A percentile compares a stretch with the other conserved stretches of the same genome.
Evolutionary conservation across 2,329 filamentous ascomycete genomes (phyloP).

Genomic region (Hirsutella rhossiliensis): DNA sequence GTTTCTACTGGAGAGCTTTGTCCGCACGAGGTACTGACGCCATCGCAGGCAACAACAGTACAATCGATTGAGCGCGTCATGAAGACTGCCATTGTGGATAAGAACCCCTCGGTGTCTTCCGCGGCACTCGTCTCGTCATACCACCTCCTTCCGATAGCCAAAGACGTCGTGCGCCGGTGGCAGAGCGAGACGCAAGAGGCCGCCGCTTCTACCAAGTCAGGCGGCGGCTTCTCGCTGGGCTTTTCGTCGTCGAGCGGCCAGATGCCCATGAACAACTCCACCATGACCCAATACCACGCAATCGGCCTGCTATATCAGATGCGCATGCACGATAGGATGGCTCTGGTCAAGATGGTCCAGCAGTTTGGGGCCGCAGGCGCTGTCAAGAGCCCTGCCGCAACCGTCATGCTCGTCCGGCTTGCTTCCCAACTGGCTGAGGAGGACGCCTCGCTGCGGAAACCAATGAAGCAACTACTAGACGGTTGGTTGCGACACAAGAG

Average conservation of each 20-base stretch:
- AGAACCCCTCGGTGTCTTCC: constrained; percentile 93
- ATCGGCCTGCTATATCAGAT: constrained; percentile 97
- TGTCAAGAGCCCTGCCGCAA: constrained; percentile 88
- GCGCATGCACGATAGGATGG: constrained; percentile 95
- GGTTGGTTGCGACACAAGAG: constrained; percentile 97
- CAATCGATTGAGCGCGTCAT: constrained; percentile 97
- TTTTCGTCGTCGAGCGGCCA: constrained; percentile 73
- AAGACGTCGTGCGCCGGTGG: constrained; percentile 92
- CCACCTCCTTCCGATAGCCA: constrained; percentile 90
- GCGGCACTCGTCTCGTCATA: constrained; percentile 95
- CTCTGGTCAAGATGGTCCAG: constrained; percentile 99
- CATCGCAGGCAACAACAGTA: constrained; percentile 68
- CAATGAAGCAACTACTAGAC: constrained; percentile 95
- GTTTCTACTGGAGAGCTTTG: constrained; percentile 14
- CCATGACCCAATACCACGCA: constrained; percentile 97
- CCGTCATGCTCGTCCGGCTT: constrained; percentile 82
- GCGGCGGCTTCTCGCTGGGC: constrained; percentile 78
- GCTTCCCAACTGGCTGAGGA: constrained; percentile 92
- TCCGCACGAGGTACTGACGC: constrained; percentile 12
- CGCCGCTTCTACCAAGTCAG: constrained; percentile 79
- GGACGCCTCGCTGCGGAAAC: constrained; percentile 75
- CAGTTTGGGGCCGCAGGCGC: constrained; percentile 87
- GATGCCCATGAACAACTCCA: constrained; percentile 78
- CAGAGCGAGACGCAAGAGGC: constrained; percentile 98
- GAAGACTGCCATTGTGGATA: constrained; percentile 98